Base-by-base conservation (phyloP, 306 rosid species). In the Heteromeles arbutifolia region DNA sequence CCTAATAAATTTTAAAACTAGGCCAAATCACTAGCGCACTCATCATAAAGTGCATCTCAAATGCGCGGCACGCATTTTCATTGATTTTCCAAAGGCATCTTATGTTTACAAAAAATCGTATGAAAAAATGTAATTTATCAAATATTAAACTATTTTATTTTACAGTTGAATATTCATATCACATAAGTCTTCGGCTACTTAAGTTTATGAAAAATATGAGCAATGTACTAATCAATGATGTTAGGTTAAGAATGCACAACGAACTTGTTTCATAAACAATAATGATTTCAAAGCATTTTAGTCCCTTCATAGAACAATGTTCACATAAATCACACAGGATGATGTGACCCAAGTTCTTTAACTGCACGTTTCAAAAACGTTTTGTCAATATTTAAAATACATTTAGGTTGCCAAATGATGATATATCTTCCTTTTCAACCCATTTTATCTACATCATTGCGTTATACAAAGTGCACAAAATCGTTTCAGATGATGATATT, bases 151-250 rank as follows among this genome's bases (percentile, higher is more conserved):
- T 37, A 14, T 0, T 45, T 48, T 48, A 50, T 50, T 50, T 50
- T 0, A 5, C 0, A 50, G 0, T 15, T 15, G 0, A 17, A 5
- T 17, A 50, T 15, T 15, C 0, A 5, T 0, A 48, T 0, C 14
- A 0, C 2, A 48, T 0, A 48, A 15, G 0, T 15, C 3, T 4
- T 15, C 12, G 0, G 3, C 8, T 0, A 50, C 8, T 50, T 15
- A 48, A 45, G 6, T 48, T 50, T 17, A 50, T 19, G 18, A 50
- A 50, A 17, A 5, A 15, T 50, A 50, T 50, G 21, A 50, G 54
- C 1, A 50, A 5, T 50, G 54, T 17, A 50, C 8, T 50, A 14
- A 50, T 15, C 18, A 50, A 4, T 50, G 8, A 14, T 50, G 54
- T 50, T 2, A 4, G 17, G 54, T 5, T 48, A 48, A 15, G 6